phyloP scores from a whole-genome alignment of 768 basidiomycete genomes.

The Podaxis mareebaensis region DNA sequence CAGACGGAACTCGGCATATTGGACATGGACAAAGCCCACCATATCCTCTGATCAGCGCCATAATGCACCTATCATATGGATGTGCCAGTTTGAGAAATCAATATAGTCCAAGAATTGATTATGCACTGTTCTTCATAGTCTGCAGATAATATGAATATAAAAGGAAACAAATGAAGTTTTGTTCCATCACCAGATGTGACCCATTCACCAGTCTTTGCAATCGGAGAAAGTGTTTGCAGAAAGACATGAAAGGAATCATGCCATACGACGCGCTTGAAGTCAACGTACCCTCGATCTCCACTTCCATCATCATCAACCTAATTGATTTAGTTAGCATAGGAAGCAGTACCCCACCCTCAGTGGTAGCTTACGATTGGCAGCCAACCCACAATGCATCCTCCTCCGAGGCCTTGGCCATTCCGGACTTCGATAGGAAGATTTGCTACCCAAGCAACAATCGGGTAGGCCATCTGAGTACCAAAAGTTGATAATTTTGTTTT shows the following conservation, averaged over 20 bases:
- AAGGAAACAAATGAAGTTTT: slow-evolving; percentile 30
- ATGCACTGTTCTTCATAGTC: slow-evolving; percentile 50
- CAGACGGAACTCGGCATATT: slow-evolving; percentile 31
- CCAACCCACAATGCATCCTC: slow-evolving; percentile 36
- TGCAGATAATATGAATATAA: slow-evolving; percentile 38
- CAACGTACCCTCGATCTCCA: slow-evolving; percentile 30
- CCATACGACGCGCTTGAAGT: slow-evolving; percentile 37
- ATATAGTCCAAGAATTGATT: neutral
- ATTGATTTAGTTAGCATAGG: neutral
- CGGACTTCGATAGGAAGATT: slow-evolving; percentile 32
- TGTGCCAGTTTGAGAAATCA: no score
- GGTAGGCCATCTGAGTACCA: slow-evolving; percentile 27
- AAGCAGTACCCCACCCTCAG: no score
- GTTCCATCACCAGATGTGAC: slow-evolving; percentile 23
- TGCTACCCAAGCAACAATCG: slow-evolving; percentile 31
- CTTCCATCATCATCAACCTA: slow-evolving; percentile 30
- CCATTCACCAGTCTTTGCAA: slow-evolving; percentile 15
- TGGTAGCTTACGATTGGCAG: slow-evolving; percentile 31
- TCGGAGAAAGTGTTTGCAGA: slow-evolving; percentile 24
- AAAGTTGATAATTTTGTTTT: slow-evolving; percentile 39
- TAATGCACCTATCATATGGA: slow-evolving; percentile 29
- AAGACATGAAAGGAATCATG: slow-evolving; percentile 36
- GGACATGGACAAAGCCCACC: slow-evolving; percentile 34
- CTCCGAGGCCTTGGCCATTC: slow-evolving; percentile 29
- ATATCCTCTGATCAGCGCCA: slow-evolving; percentile 34